Base-by-base conservation (phyloP, 257 asterid genomes). In the Nemophila menziesii region DNA sequence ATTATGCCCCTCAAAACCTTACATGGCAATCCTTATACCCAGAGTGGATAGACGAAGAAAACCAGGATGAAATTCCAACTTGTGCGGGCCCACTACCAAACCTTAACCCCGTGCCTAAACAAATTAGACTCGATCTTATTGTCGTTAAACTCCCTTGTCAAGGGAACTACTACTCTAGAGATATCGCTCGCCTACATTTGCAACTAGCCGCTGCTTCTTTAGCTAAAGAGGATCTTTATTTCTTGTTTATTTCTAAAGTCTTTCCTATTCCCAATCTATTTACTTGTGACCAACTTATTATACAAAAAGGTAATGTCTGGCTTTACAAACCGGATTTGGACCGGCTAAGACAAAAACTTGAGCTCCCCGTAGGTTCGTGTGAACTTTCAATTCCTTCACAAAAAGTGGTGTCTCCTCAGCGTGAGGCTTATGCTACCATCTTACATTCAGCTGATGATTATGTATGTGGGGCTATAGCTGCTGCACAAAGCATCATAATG, bases 31-130 rank as follows among this genome's bases (percentile, higher is more conserved):
- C 61, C 2, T 51, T 87, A 41, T 86, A 72, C 45, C 95, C 97
- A 0, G 97, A 86, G 55, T 86, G 97, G 97, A 86, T 86, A 29
- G 97, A 86, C 42, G 95, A 86, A 56, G 97, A 86, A 23, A 92
- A 86, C 51, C 86, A 82, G 22, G 69, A 57, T 3, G 82, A 64
- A 5, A 69, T 82, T 18, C 97, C 95, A 3, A 73, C 57, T 15
- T 86, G 95, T 57, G 93, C 97, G 3, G n/a, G n/a, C n/a, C 56
- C 80, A 0, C 52, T 82, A 1, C 97, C 97, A 3, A 58, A 51
- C 20, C 48, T 77, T 4, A 58, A 72, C 16, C n/a, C n/a, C n/a
- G 66, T 77, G 1, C 92, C 93, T 19, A 53, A 55, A 19, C 65
- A 51, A 18, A n/a, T n/a, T n/a, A 66, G 82, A n/a, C 65, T 77